A percentile compares a stretch with the other conserved stretches of the same genome.
Evolutionary conservation across 768 basidiomycete species (phyloP).

Genomic region (Mrakia hoshinonis): DNA sequence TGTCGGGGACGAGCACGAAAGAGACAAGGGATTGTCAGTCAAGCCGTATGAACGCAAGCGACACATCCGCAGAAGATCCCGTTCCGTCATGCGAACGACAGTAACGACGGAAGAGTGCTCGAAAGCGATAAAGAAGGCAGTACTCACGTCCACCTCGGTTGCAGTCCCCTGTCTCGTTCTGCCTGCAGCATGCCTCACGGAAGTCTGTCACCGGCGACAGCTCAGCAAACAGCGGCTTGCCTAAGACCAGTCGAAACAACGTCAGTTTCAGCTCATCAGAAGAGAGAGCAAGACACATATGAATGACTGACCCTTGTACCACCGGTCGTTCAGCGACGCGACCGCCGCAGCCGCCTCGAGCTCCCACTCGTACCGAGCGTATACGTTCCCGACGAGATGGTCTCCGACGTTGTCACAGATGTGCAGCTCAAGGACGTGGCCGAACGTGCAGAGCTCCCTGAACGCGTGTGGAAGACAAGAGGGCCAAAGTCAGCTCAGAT

Average conservation of each 20-base stretch:
- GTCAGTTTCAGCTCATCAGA: neutral
- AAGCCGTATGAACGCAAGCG: constrained; percentile 53
- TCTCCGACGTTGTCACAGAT: constrained; percentile 99
- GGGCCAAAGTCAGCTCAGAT: neutral
- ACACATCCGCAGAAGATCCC: no score
- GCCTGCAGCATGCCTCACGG: constrained; percentile 94
- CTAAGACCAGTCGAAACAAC: neutral
- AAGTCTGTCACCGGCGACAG: constrained; percentile 97
- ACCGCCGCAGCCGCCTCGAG: constrained; percentile 91
- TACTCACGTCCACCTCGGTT: constrained; percentile 61
- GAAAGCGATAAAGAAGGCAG: neutral
- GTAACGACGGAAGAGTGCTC: neutral
- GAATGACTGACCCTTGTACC: constrained; percentile 81
- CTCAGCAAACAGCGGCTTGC: constrained; percentile 55
- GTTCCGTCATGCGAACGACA: no score
- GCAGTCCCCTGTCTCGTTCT: constrained; percentile 97
- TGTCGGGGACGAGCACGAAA: neutral
- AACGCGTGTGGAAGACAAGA: constrained; percentile 27
- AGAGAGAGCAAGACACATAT: neutral
- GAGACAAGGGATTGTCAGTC: neutral
- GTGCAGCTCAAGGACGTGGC: constrained; percentile 89
- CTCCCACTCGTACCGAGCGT: constrained; percentile 97
- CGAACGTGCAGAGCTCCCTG: constrained; percentile 80
- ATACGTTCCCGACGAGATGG: constrained; percentile 94
- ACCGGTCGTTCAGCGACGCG: constrained; percentile 84